phyloP scores from a whole-genome alignment of 345 rosid species.

The Punica granatum region DNA sequence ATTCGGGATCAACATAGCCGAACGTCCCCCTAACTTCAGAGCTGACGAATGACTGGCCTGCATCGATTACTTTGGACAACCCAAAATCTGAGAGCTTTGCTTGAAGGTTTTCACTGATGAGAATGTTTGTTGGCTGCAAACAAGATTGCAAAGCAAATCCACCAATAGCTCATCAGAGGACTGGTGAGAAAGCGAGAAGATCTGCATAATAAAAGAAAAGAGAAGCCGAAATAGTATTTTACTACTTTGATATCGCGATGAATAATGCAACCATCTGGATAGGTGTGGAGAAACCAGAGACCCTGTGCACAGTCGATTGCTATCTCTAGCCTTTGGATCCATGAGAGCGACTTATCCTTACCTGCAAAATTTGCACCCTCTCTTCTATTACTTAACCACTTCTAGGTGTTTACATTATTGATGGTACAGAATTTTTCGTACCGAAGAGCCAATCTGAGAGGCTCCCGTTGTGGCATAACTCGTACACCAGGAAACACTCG shows the following conservation, averaged over 20 bases:
- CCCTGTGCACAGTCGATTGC: conserved; percentile 42
- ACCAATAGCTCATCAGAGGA: not conserved
- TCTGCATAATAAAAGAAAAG: not conserved
- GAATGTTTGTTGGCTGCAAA: conserved; percentile 52
- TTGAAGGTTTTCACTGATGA: conserved; percentile 33
- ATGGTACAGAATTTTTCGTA: conserved; percentile 8
- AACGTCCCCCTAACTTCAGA: conserved; percentile 63
- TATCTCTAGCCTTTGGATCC: conserved; percentile 47
- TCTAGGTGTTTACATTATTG: not conserved
- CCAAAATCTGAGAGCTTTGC: conserved; percentile 61
- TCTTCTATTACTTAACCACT: not conserved
- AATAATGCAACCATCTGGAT: conserved; percentile 47
- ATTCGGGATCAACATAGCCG: conserved; percentile 60
- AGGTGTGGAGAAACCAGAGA: conserved; percentile 48
- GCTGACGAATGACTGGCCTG: conserved; percentile 49
- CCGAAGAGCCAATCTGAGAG: conserved; percentile 57
- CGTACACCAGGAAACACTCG: conserved; percentile 47
- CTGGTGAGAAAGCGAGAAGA: not conserved
- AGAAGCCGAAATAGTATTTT: not conserved
- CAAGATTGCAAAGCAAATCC: conserved; percentile 3
- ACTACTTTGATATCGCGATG: conserved; percentile 45
- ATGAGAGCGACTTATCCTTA: conserved; percentile 33
- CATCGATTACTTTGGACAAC: conserved; percentile 48
- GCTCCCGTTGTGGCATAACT: conserved; percentile 49
- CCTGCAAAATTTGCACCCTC: conserved; percentile 23